Evolutionary conservation across 2,329 filamentous ascomycete genomes (phyloP).

Genomic region (Thielaviopsis punctulata): DNA sequence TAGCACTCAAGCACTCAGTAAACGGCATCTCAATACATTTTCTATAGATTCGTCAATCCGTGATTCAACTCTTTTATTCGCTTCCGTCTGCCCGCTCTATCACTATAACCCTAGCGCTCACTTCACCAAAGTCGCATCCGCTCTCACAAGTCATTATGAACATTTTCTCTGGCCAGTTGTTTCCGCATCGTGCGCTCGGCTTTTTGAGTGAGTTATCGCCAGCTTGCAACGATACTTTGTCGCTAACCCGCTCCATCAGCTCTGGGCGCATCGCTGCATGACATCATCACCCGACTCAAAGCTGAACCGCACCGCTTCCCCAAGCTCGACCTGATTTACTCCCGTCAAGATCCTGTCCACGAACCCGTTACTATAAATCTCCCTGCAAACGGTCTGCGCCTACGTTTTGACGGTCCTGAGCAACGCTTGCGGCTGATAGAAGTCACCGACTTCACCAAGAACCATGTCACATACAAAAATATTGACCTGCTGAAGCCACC

Average conservation of each 20-base stretch:
- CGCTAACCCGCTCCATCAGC: conserved; percentile 30
- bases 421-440: conserved; percentile 85
- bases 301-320: conserved; percentile 70
- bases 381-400: conserved; percentile 68
- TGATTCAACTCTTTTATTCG: no score
- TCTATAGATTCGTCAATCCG: neutral
- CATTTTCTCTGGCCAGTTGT: conserved; percentile 41
- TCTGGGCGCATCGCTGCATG: conserved; percentile 80
- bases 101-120: neutral
- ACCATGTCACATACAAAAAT: conserved; percentile 62
- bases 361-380: conserved; percentile 61
- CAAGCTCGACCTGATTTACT: conserved; percentile 68
- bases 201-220: conserved; percentile 29
- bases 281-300: conserved; percentile 74
- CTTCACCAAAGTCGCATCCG: neutral
- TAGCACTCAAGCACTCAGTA: neutral
- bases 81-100: neutral
- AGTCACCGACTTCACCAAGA: conserved; percentile 76
- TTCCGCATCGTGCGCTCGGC: conserved; percentile 49
- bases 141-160: neutral
- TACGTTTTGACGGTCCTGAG: conserved; percentile 87
- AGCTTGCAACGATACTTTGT: neutral
- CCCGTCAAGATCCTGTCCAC: conserved; percentile 53
- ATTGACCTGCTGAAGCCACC: conserved; percentile 57
- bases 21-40: neutral